phyloP scores from a whole-genome alignment of 441 rosid species.

The Pelargonium citronellum region DNA sequence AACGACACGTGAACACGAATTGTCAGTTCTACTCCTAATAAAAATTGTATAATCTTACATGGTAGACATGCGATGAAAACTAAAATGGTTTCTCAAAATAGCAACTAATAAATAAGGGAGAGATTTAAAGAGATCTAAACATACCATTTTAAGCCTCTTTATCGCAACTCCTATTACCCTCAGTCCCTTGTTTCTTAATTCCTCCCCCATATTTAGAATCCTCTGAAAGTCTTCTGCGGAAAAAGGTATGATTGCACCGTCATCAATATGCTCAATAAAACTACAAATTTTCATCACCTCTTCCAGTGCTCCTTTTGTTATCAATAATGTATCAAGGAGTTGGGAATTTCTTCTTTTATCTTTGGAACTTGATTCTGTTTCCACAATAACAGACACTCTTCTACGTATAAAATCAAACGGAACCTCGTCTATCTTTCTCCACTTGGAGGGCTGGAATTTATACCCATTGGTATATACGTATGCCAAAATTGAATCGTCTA shows the following conservation, averaged over 20 bases:
- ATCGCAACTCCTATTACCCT: slow-evolving; percentile 49
- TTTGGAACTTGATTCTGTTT: slow-evolving; percentile 30
- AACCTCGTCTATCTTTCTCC: slow-evolving; percentile 55
- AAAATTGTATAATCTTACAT: too few relatives aligned
- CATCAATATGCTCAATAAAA: slow-evolving; percentile 36
- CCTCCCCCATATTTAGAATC: slow-evolving; percentile 45
- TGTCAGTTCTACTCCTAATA: too few relatives aligned
- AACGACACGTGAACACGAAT: too few relatives aligned
- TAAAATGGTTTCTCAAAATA: neutral
- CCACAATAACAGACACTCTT: slow-evolving; percentile 47
- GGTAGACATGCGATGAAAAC: neutral
- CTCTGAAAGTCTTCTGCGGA: slow-evolving; percentile 38
- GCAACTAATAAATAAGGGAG: too few relatives aligned
- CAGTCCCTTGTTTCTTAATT: slow-evolving; percentile 52
- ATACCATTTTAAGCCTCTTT: slow-evolving; percentile 45
- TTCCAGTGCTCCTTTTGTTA: slow-evolving; percentile 68
- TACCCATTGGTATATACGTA: slow-evolving; percentile 58
- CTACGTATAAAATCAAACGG: slow-evolving; percentile 65
- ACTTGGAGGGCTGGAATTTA: slow-evolving; percentile 58
- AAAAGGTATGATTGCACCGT: slow-evolving; percentile 24
- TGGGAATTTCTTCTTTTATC: slow-evolving; percentile 20
- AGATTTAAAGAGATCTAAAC: slow-evolving; percentile 9
- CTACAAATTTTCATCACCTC: slow-evolving; percentile 60
- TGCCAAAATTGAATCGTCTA: slow-evolving; percentile 68
- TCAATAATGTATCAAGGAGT: slow-evolving; percentile 29